These are phyloP conservation scores for Lactifluus pinguis DNA, from an alignment of 768 basidiomycete species.

Conservation along the genomic window DNA sequence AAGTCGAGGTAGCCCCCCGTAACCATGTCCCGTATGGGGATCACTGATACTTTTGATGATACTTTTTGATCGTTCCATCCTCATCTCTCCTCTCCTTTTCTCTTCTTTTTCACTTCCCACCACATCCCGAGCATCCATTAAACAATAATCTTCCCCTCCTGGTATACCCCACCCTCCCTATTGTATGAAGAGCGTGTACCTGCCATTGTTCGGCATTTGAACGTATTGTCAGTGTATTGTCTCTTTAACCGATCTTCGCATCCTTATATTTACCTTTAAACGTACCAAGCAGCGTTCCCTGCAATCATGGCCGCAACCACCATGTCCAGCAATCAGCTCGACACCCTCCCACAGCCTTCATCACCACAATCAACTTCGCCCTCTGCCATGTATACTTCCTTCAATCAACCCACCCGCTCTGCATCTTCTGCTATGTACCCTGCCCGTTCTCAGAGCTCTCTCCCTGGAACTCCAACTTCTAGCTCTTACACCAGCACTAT, in stretches of 20 bases:
- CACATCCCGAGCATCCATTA: not conserved
- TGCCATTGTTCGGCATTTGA: not conserved
- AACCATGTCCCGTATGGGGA: too few species aligned
- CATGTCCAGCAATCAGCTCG: constrained; percentile 25
- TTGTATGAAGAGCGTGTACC: not conserved
- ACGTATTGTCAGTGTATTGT: not conserved
- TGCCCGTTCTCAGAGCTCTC: constrained; percentile 34
- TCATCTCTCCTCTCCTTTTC: too few species aligned
- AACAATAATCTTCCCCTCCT: not conserved
- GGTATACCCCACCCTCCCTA: not conserved
- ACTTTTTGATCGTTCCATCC: too few species aligned
- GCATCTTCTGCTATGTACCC: constrained; percentile 30
- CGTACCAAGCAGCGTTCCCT: not conserved
- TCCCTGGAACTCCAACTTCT: constrained; percentile 35
- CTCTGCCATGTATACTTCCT: constrained; percentile 30
- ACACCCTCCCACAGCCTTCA: constrained; percentile 31
- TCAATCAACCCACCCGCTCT: constrained; percentile 27
- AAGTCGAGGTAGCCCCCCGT: too few species aligned
- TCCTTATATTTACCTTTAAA: not conserved
- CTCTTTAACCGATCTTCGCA: not conserved
- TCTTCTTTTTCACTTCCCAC: too few species aligned
- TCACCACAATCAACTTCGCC: constrained; percentile 31
- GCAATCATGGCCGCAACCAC: constrained; percentile 20
- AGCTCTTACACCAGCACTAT: constrained; percentile 22
- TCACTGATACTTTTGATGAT: too few species aligned